Evolutionary conservation across 1,284 basidiomycete genomes (phyloP), one percentile per base, ranked within the genome.

Genomic region (Moesziomyces sp.): DNA sequence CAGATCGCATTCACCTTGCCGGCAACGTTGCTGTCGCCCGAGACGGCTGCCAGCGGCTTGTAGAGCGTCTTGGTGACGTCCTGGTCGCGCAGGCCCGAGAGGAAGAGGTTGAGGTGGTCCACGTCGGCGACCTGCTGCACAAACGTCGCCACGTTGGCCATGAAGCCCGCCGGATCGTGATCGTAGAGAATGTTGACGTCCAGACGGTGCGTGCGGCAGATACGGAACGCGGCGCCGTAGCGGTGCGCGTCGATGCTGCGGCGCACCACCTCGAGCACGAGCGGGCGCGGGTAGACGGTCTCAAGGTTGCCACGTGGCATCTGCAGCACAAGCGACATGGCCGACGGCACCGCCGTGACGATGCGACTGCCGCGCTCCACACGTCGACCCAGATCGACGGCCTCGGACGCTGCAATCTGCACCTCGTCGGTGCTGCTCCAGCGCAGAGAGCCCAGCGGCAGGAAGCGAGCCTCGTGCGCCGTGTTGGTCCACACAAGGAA

Each of bases 271-370:
- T 91, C 89, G 85, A 97, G 89, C 3, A 98, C 94, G 66, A 99
- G 86, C 1, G 96, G 92, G 35, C 97, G 87, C 1, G 97, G 97
- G 78, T 91, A 93, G 58, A 99, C 91, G 0, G 94, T 97, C 86
- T 99, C 97, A 56, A 99, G 84, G 84, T 99, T 99, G 0, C 97
- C 97, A 74, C 97, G 87, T 0, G 96, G 97, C 94, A 99, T 99
- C 86, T 99, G 97, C 14, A 99, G 86, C 1, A 99, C 72, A 13
- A 84, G 64, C 19, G 80, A 91, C 93, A 97, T 98, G 9, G 89
- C 86, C 68, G 74, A 74, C 4, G 82, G 76, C 18, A 81, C 75
- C 1, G 82, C 74, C 3, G 74, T 74, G 35, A 84, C 79, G 35
- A 84, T 81, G 9, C 77, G 68, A 49, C 77, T 76, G 28, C 82